Percentiles rank a stretch among this genome's conserved stretches.
phyloP scores from a whole-genome alignment of 495 filamentous ascomycete species.

The Aspergillus homomorphus region DNA sequence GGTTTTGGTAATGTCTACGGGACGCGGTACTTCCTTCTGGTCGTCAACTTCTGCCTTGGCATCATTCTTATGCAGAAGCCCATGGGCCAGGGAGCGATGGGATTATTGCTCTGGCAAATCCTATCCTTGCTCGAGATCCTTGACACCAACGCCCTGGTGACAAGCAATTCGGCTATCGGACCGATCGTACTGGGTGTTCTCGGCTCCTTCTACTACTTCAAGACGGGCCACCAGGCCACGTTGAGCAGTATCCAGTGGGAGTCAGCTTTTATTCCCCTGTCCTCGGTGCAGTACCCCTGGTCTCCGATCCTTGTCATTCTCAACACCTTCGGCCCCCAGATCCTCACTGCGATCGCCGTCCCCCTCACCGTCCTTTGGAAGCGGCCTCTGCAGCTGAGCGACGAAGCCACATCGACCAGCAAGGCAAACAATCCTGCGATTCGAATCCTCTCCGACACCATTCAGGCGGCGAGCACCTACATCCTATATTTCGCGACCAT shows the following conservation, averaged over 20 bases:
- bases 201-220: slow-evolving; percentile 93
- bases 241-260: slow-evolving; percentile 94
- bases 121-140: slow-evolving; percentile 85
- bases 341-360: slow-evolving; percentile 72
- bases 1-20: slow-evolving; percentile 93
- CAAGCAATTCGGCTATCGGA: slow-evolving; percentile 66
- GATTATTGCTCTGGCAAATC: slow-evolving; percentile 76
- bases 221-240: slow-evolving; percentile 92
- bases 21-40: slow-evolving; percentile 82
- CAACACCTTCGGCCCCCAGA: slow-evolving; percentile 88
- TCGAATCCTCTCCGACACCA: slow-evolving; percentile 61
- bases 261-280: slow-evolving; percentile 86
- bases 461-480: slow-evolving; percentile 67
- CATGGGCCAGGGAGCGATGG: slow-evolving; percentile 85
- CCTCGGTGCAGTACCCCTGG: slow-evolving; percentile 83
- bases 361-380: slow-evolving; percentile 89
- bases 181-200: slow-evolving; percentile 81
- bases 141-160: slow-evolving; percentile 66
- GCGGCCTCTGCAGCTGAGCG: slow-evolving; percentile 45
- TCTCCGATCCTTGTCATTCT: slow-evolving; percentile 74
- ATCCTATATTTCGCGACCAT: slow-evolving; percentile 78
- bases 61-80: slow-evolving; percentile 86
- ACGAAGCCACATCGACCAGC: slow-evolving; percentile 25
- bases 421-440: slow-evolving; percentile 46
- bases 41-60: slow-evolving; percentile 69